Percentiles rank a stretch among this genome's conserved stretches.
Evolutionary conservation across 768 basidiomycete genomes (phyloP).

Genomic region (Rhizopogon sp.): DNA sequence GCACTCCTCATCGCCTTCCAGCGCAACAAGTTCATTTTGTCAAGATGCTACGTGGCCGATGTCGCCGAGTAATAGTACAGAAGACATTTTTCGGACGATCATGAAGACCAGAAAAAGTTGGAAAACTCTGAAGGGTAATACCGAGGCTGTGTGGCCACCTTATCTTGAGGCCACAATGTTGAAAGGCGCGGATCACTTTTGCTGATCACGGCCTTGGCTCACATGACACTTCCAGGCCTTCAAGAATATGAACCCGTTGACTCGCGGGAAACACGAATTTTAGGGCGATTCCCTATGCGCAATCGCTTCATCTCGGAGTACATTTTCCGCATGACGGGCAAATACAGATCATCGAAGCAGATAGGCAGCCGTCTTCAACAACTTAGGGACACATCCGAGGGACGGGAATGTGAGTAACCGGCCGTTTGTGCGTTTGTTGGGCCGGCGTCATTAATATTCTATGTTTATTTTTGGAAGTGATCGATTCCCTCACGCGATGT

Average conservation of each 20-base stretch:
- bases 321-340: conserved; percentile 65
- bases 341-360: conserved; percentile 70
- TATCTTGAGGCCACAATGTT: conserved; percentile 73
- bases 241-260: conserved; percentile 69
- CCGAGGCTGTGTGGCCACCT: conserved; percentile 77
- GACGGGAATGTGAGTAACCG: conserved; percentile 56
- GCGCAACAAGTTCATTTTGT: background rate
- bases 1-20: background rate
- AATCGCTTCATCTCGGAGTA: conserved; percentile 80
- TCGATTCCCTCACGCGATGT: conserved; percentile 30
- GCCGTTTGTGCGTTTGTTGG: conserved; percentile 17
- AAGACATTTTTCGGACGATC: conserved; percentile 61
- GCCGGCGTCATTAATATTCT: conserved; percentile 22
- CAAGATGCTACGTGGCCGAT: conserved; percentile 4
- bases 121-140: conserved; percentile 62
- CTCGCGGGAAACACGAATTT: conserved; percentile 64
- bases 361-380: conserved; percentile 80
- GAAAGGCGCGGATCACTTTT: conserved; percentile 45
- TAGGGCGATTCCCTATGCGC: conserved; percentile 73
- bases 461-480: conserved; percentile 29
- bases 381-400: conserved; percentile 68
- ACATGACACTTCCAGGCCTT: conserved; percentile 41
- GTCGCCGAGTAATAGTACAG: conserved; percentile 19
- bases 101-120: conserved; percentile 68
- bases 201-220: conserved; percentile 9